Percentiles rank a stretch among this genome's conserved stretches.
Evolutionary conservation across 371 early-diverging fungal genomes (phyloP).

Genomic region (Saksenaea oblongispora): DNA sequence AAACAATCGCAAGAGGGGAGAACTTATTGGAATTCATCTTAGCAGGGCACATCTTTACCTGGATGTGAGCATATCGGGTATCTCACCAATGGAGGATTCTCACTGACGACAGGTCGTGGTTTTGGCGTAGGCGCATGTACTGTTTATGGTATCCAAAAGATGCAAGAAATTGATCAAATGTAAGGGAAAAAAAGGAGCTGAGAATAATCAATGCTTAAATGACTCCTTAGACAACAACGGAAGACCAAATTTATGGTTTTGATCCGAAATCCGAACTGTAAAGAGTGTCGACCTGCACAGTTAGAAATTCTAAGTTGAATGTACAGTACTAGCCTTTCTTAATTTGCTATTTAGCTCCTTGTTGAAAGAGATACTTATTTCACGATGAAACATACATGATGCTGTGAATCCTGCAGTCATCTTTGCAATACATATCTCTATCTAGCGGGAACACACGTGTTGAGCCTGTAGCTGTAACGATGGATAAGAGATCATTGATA

Average conservation of each 20-base stretch:
- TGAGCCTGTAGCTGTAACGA: no score
- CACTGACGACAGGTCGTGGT: conserved; percentile 65
- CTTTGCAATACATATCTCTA: no score
- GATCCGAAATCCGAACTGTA: conserved; percentile 50
- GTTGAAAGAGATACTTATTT: neutral
- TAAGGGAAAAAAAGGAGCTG: conserved; percentile 12
- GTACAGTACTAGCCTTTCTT: neutral
- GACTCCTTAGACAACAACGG: conserved; percentile 29
- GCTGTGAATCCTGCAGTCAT: no score
- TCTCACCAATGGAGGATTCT: conserved; percentile 72
- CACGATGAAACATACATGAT: neutral
- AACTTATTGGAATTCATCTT: neutral
- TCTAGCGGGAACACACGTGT: no score
- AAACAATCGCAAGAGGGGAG: neutral
- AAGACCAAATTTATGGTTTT: conserved; percentile 47
- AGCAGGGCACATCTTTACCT: conserved; percentile 17
- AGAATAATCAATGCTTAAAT: neutral
- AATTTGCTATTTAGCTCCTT: neutral
- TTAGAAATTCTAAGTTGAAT: conserved; percentile 31
- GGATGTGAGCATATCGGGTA: conserved; percentile 61
- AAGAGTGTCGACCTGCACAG: conserved; percentile 51
- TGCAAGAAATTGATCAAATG: conserved; percentile 30
- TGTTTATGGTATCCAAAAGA: conserved; percentile 32
- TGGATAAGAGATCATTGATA: no score
- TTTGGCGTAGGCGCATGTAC: conserved; percentile 65